Evolutionary conservation across 306 rosid genomes (phyloP).

Genomic region (Vigna angularis): DNA sequence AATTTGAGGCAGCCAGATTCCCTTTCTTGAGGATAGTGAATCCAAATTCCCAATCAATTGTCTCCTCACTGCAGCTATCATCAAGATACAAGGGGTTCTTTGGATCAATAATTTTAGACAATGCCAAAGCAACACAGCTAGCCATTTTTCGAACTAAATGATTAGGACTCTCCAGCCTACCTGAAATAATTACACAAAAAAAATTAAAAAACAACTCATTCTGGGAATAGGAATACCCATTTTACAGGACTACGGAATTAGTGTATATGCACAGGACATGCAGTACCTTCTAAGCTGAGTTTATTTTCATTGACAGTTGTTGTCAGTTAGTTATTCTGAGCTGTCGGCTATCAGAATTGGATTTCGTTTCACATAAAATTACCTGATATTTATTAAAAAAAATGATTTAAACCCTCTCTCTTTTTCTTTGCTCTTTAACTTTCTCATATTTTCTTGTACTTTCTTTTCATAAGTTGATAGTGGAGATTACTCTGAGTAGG

Average conservation of each 20-base stretch:
- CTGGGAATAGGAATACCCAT: constrained; percentile 37
- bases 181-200: constrained; percentile 62
- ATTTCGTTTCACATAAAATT: neutral
- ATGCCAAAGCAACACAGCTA: constrained; percentile 74
- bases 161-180: constrained; percentile 94
- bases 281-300: neutral
- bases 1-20: constrained; percentile 42
- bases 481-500: neutral
- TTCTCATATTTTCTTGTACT: neutral
- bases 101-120: constrained; percentile 93
- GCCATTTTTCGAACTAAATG: constrained; percentile 88
- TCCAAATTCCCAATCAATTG: constrained; percentile 86
- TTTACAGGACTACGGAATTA: constrained; percentile 23
- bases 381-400: neutral
- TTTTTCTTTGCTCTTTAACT: neutral
- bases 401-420: neutral
- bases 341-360: neutral
- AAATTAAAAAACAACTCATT: constrained; percentile 23
- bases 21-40: constrained; percentile 58
- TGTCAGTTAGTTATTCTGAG: neutral
- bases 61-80: constrained; percentile 72
- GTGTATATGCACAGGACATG: neutral
- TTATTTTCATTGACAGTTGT: neutral
- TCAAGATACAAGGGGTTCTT: constrained; percentile 92
- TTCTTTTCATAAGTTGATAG: neutral